Evolutionary conservation across 2,329 filamentous ascomycete species (phyloP).

Genomic region (Hypomyces rosellus): DNA sequence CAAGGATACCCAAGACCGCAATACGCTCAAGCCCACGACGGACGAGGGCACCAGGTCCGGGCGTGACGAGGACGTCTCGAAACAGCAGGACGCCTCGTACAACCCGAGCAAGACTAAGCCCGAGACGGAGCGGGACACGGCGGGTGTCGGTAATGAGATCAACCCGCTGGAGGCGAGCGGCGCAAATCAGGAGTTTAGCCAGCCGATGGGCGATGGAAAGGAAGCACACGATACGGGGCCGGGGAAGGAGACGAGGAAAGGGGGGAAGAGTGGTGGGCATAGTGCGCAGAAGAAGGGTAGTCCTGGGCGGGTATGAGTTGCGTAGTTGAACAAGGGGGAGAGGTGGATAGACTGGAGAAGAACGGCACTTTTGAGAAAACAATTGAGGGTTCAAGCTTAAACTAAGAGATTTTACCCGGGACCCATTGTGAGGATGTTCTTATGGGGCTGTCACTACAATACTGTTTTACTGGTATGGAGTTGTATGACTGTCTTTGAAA

Average conservation of each 20-base stretch:
- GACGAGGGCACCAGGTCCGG: conserved; percentile 65
- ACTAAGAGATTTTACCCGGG: too few relatives aligned
- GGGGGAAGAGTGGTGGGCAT: conserved; percentile 26
- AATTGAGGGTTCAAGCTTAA: too few relatives aligned
- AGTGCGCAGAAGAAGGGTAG: conserved; percentile 27
- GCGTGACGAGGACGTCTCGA: conserved; percentile 53
- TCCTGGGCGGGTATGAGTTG: neutral
- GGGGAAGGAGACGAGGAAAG: conserved; percentile 29
- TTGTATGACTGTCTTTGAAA: too few relatives aligned
- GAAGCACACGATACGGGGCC: conserved; percentile 25
- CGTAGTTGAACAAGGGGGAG: too few relatives aligned
- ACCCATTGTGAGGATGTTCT: too few relatives aligned
- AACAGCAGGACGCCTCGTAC: conserved; percentile 58
- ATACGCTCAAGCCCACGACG: conserved; percentile 56
- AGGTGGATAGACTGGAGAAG: too few relatives aligned
- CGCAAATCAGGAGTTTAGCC: conserved; percentile 39
- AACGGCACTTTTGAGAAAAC: too few relatives aligned
- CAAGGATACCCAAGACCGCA: conserved; percentile 51
- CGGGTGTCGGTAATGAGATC: conserved; percentile 26
- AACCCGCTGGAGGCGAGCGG: conserved; percentile 37
- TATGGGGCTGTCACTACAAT: neutral
- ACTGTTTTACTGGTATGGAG: neutral
- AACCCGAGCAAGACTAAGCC: conserved; percentile 62
- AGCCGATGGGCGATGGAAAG: conserved; percentile 31
- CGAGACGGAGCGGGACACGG: conserved; percentile 46